Conservation (phyloP, 805 yeast species). For the Priceomyces castillae region DNA sequence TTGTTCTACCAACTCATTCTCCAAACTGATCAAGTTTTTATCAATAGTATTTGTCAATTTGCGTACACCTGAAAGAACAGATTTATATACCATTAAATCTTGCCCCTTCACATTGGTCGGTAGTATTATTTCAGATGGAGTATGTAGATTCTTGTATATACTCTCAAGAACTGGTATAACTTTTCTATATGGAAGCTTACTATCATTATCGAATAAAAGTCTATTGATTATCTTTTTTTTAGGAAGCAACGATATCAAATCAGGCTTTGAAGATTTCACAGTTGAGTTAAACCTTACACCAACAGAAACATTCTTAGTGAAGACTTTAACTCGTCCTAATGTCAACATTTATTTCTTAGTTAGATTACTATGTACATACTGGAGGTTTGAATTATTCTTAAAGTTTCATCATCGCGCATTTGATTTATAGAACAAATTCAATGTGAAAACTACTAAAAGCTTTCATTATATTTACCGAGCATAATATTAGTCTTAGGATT, state of each 20-base stretch:
- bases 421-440: too few relatives aligned
- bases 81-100: constrained; percentile 68
- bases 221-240: constrained; percentile 54
- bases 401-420: background rate
- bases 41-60: constrained; percentile 58
- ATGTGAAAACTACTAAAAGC: too few relatives aligned
- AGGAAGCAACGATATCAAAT: constrained; percentile 46
- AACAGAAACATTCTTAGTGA: background rate
- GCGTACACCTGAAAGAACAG: constrained; percentile 61
- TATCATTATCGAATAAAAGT: constrained; percentile 64
- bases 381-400: background rate
- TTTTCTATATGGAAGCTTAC: constrained; percentile 51
- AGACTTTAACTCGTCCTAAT: background rate
- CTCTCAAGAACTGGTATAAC: constrained; percentile 52
- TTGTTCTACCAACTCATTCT: constrained; percentile 69
- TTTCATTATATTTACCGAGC: too few relatives aligned
- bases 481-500: too few relatives aligned
- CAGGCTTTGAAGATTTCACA: constrained; percentile 17
- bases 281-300: constrained; percentile 3
- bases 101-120: constrained; percentile 50
- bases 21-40: constrained; percentile 55
- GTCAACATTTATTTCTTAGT: background rate
- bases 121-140: constrained; percentile 32
- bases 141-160: constrained; percentile 48
- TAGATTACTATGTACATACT: background rate